A percentile compares a stretch with the other conserved stretches of the same genome.
phyloP scores from a whole-genome alignment of 1,139 yeast species.

The Torulaspora globosa region DNA sequence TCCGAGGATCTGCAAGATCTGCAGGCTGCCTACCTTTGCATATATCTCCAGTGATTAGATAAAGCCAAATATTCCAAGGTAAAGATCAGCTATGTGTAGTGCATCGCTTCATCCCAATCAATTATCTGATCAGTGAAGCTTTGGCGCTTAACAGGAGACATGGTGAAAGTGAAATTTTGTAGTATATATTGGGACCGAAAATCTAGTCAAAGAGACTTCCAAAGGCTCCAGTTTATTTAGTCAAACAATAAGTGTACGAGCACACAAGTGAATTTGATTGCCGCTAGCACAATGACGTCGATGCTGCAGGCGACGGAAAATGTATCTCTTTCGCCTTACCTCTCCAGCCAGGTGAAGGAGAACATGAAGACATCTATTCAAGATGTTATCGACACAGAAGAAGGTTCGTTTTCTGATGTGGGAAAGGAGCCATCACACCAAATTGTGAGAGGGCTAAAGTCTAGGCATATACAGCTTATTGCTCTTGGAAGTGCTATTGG shows the following conservation, averaged over 20 bases:
- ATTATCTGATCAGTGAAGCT: too few species aligned
- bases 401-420: conserved; percentile 2
- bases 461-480: conserved; percentile 31
- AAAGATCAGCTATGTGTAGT: too few species aligned
- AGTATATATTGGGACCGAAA: too few species aligned
- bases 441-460: conserved; percentile 1
- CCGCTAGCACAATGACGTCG: neutral
- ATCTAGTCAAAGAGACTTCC: neutral
- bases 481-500: conserved; percentile 85
- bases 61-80: too few species aligned
- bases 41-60: too few species aligned
- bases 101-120: too few species aligned
- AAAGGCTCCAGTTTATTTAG: neutral
- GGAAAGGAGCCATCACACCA: neutral
- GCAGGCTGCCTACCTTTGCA: too few species aligned
- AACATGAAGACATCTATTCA: conserved; percentile 1
- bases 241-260: too few species aligned
- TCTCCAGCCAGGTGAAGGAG: conserved; percentile 3
- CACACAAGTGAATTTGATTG: neutral
- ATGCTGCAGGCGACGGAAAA: conserved; percentile 1
- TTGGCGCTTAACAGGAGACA: too few species aligned
- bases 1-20: too few species aligned
- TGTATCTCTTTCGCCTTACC: conserved; percentile 2
- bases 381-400: neutral
- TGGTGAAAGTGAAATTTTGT: too few species aligned